phyloP scores from a whole-genome alignment of 257 asterid genomes.

The Solanum pennellii region DNA sequence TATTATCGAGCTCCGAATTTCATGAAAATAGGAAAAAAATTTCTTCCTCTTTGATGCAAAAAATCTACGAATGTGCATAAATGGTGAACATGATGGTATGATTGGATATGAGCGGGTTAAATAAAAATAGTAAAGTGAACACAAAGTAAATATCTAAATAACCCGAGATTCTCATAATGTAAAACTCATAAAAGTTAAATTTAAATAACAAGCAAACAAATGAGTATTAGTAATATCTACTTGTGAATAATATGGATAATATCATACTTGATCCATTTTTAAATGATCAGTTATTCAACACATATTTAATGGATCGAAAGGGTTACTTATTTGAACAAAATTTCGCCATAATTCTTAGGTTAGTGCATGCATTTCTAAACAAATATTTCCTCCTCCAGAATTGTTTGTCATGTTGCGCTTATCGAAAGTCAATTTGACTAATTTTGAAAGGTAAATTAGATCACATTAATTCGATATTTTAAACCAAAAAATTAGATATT shows the following conservation, averaged over 20 bases:
- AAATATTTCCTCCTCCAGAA: background rate
- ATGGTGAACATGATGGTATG: accelerated
- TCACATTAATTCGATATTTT: too few species aligned
- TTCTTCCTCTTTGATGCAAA: background rate
- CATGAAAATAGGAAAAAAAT: background rate
- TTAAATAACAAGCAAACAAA: background rate
- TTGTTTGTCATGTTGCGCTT: too few species aligned
- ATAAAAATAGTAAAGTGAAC: too few species aligned
- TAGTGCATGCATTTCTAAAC: background rate
- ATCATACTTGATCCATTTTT: background rate
- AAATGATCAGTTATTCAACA: background rate
- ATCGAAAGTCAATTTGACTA: too few species aligned
- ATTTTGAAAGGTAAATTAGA: too few species aligned
- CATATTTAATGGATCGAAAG: background rate
- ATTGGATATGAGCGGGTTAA: too few species aligned
- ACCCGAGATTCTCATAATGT: accelerated
- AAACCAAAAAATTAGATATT: too few species aligned
- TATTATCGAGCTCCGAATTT: accelerated
- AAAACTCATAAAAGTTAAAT: background rate
- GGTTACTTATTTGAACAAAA: background rate
- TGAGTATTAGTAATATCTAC: background rate
- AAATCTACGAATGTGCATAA: background rate
- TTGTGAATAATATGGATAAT: background rate
- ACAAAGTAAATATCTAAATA: too few species aligned
- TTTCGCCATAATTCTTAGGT: background rate